These are phyloP conservation scores for Daldinia concentrica DNA, from an alignment of 495 filamentous ascomycete genomes.

Conservation along the genomic window DNA sequence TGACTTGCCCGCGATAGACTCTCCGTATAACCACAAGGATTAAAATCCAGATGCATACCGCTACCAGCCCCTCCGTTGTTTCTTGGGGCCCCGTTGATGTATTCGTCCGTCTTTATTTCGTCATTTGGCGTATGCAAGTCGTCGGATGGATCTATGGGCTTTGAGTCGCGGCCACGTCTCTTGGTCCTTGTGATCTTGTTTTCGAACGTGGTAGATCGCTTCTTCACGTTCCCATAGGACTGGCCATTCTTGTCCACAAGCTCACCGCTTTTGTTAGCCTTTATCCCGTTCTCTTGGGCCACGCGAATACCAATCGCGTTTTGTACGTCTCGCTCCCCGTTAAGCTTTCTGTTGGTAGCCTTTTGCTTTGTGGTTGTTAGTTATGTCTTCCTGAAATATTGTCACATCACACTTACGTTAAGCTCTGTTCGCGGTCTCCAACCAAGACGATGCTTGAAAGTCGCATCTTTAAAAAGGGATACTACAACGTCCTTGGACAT, in stretches of 20 bases:
- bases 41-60: neutral
- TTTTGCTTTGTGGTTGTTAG: conserved; percentile 11
- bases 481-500: conserved; percentile 15
- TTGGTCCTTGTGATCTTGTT: neutral
- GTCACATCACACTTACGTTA: neutral
- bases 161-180: neutral
- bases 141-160: no score
- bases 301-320: neutral
- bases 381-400: neutral
- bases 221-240: neutral
- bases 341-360: conserved; percentile 9
- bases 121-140: neutral
- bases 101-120: neutral
- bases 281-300: neutral
- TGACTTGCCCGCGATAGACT: neutral
- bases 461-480: conserved; percentile 19
- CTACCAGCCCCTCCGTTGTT: neutral
- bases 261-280: neutral
- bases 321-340: neutral
- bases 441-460: conserved; percentile 19
- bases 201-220: neutral
- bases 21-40: neutral
- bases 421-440: conserved; percentile 12
- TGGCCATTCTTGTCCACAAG: neutral
- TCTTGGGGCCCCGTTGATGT: neutral